Evolutionary conservation across 805 yeast species (phyloP).

Genomic region (Ogataea salicorniae): DNA sequence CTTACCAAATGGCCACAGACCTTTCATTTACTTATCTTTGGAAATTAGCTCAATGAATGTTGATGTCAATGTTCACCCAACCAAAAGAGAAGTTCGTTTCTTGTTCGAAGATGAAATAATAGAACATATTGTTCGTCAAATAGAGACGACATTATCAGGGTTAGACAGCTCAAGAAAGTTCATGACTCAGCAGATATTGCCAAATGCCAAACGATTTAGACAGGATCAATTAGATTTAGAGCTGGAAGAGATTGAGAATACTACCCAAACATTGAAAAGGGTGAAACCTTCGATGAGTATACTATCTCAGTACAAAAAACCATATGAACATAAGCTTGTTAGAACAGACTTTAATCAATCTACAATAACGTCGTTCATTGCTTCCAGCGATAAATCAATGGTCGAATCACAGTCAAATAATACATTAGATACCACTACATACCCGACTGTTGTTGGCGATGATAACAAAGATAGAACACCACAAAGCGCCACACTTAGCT

Average conservation of each 20-base stretch:
- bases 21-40: slow-evolving; percentile 75
- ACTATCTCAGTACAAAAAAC: slow-evolving; percentile 30
- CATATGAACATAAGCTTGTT: slow-evolving; percentile 58
- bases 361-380: slow-evolving; percentile 38
- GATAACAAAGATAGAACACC: too few species aligned
- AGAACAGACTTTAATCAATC: slow-evolving; percentile 67
- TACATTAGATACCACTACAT: not conserved
- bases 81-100: slow-evolving; percentile 87
- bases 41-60: slow-evolving; percentile 60
- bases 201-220: slow-evolving; percentile 31
- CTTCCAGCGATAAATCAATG: not conserved
- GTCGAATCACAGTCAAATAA: not conserved
- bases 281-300: slow-evolving; percentile 3
- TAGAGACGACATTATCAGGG: slow-evolving; percentile 47
- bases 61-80: slow-evolving; percentile 95
- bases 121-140: slow-evolving; percentile 44
- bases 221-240: slow-evolving; percentile 10
- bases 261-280: slow-evolving; percentile 2
- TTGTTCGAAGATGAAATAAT: slow-evolving; percentile 82
- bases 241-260: slow-evolving; percentile 6
- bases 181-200: slow-evolving; percentile 53
- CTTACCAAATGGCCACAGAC: slow-evolving; percentile 71
- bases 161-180: slow-evolving; percentile 68
- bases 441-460: not conserved
- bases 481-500: not conserved